Evolutionary conservation across 2,329 filamentous ascomycete genomes (phyloP).

Genomic region (Xylaria sp.): DNA sequence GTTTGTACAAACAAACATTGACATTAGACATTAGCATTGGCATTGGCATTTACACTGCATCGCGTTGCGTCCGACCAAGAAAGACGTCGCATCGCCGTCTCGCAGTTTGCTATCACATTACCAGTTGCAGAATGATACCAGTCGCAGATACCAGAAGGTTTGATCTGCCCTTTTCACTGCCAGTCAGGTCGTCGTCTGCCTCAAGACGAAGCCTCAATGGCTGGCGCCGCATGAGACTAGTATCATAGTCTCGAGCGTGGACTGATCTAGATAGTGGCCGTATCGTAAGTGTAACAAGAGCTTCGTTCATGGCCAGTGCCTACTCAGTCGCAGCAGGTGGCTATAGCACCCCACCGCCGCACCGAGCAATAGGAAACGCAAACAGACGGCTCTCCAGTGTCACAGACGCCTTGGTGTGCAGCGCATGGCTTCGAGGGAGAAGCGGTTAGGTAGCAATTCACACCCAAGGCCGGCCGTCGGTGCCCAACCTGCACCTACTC

Average conservation of each 20-base stretch:
- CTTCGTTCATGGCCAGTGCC: constrained; percentile 39
- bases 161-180: constrained; percentile 24
- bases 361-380: constrained; percentile 46
- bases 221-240: constrained; percentile 32
- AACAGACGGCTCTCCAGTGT: constrained; percentile 37
- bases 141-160: constrained; percentile 20
- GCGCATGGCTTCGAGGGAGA: constrained; percentile 30
- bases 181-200: constrained; percentile 37
- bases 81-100: constrained; percentile 39
- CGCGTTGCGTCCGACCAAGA: constrained; percentile 26
- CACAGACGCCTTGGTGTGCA: constrained; percentile 43
- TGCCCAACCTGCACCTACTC: constrained; percentile 45
- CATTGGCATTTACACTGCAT: constrained; percentile 29
- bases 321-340: constrained; percentile 31
- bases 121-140: constrained; percentile 30
- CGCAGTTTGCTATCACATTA: constrained; percentile 39
- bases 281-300: constrained; percentile 37
- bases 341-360: constrained; percentile 42
- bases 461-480: constrained; percentile 43
- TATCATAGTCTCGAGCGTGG: constrained; percentile 41
- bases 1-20: not conserved
- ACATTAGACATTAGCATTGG: no score
- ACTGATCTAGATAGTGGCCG: constrained; percentile 44
- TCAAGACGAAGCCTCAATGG: constrained; percentile 37
- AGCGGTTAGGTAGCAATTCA: constrained; percentile 47